Base-by-base conservation (phyloP, 371 early-diverging fungal genomes). In the Rhizopus arrhizus region DNA sequence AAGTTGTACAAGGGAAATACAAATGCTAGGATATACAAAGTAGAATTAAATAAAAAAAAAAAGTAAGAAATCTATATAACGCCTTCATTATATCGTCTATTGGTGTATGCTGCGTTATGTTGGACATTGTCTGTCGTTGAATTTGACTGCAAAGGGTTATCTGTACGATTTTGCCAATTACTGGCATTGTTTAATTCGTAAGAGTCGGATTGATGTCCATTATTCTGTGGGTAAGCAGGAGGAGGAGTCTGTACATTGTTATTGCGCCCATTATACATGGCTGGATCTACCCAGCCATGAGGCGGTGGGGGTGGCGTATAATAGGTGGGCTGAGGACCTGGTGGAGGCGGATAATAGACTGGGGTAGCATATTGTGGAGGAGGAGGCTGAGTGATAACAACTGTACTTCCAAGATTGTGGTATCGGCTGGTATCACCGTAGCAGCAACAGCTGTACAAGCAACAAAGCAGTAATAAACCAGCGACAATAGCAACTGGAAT, bases 401-500 rank as follows among this genome's bases (percentile, higher is more conserved):
- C 68, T 2, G 58, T 70, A 0, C 47, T 64, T 35, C 53, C 51
- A 31, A 63, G 59, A 22, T 66, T 71, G 15, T 65, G 59, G 28
- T 71, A 68, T 12, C 68, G 63, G 34, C 59, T 52, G 15, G 62
- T 33, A 5, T 59, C 53, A 10, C 69, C 61, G 49, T 68, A 64
- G 52, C 70, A 70, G 22, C 74, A 71, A 46, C 84, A 85, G 51
- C 83, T 78, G 69, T 78, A 79, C 32, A 86, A 66, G 61, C 90
- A 90, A 57, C 71, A 81, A 12, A 87, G 42, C 0, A 89, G 3
- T 4, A 83, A 43, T 5, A 90, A 43, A 0, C 88, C 83, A 2
- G 85, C 59, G 9, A 90, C 64, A 32, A 71, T 68, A 3, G 73
- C 83, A 2, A 87, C 74, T 1, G 88, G 86, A 53, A 90, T 86